Percentiles rank a stretch among this genome's conserved stretches.
phyloP scores from a whole-genome alignment of 768 basidiomycete species.

The Zangia roseola region DNA sequence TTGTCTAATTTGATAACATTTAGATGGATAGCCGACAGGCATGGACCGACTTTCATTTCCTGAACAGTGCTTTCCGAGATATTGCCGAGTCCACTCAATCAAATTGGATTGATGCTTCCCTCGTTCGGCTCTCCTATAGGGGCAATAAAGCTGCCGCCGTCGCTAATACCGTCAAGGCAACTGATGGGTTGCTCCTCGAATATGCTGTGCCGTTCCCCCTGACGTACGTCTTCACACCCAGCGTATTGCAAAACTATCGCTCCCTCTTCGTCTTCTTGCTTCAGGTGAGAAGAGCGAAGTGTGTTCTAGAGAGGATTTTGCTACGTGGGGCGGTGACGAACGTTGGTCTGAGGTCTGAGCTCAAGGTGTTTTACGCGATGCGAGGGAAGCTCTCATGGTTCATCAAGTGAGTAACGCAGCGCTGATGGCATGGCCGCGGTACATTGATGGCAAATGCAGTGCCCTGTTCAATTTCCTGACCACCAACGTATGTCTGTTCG shows the following conservation, averaged over 20 bases:
- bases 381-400: conserved; percentile 81
- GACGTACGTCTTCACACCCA: conserved; percentile 71
- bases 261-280: conserved; percentile 70
- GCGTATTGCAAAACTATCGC: conserved; percentile 54
- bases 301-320: conserved; percentile 65
- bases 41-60: conserved; percentile 83
- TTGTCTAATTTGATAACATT: not conserved
- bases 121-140: conserved; percentile 71
- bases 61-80: conserved; percentile 76
- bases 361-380: conserved; percentile 76
- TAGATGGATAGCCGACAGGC: conserved; percentile 73
- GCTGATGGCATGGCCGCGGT: no score
- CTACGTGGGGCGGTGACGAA: conserved; percentile 49
- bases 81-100: conserved; percentile 51
- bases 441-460: conserved; percentile 34
- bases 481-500: conserved; percentile 55
- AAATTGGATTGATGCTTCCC: conserved; percentile 62
- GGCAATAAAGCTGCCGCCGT: conserved; percentile 47
- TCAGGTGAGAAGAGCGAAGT: conserved; percentile 73
- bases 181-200: conserved; percentile 70
- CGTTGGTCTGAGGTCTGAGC: conserved; percentile 39
- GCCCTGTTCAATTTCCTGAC: conserved; percentile 68
- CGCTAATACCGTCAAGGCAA: conserved; percentile 54
- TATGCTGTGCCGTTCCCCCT: conserved; percentile 81
- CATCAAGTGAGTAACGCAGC: conserved; percentile 59